Conservation (phyloP, 1,284 basidiomycete genomes). For the Rhizoctonia solani region DNA sequence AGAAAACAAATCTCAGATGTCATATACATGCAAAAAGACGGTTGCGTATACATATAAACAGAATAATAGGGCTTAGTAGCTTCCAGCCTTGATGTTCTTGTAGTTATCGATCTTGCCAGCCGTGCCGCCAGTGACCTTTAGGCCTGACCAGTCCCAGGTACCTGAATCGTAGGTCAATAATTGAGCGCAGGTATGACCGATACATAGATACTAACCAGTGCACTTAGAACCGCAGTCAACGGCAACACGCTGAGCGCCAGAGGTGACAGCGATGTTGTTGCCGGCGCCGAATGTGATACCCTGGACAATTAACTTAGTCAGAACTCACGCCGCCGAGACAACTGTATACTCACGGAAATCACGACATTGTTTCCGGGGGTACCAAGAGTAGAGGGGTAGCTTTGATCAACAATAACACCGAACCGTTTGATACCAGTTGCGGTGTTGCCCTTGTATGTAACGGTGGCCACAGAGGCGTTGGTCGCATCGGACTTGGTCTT, state of each 20-base stretch:
- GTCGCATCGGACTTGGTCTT: conserved; percentile 39
- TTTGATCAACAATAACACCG: conserved; percentile 39
- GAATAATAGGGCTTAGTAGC: no score
- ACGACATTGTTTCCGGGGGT: conserved; percentile 28
- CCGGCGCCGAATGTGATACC: conserved; percentile 23
- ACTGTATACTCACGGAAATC: conserved; percentile 9
- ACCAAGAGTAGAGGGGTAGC: conserved; percentile 26
- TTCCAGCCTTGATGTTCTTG: no score
- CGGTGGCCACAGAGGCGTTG: conserved; percentile 36
- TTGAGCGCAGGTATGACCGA: neutral
- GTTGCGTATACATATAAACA: no score
- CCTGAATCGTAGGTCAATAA: conserved; percentile 1
- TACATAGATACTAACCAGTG: neutral
- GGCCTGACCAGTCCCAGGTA: conserved; percentile 39
- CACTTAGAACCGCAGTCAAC: conserved; percentile 34
- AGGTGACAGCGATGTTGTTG: conserved; percentile 28
- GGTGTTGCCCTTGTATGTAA: conserved; percentile 38
- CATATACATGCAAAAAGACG: no score
- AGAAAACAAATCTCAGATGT: no score
- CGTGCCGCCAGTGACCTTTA: no score
- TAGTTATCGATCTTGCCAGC: no score
- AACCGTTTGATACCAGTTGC: conserved; percentile 37
- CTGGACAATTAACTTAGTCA: no score
- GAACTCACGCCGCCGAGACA: no score
- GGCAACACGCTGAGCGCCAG: conserved; percentile 25